These are phyloP conservation scores for Colletotrichum noveboracense DNA, from an alignment of 2,329 filamentous ascomycete genomes.

Conservation along the genomic window DNA sequence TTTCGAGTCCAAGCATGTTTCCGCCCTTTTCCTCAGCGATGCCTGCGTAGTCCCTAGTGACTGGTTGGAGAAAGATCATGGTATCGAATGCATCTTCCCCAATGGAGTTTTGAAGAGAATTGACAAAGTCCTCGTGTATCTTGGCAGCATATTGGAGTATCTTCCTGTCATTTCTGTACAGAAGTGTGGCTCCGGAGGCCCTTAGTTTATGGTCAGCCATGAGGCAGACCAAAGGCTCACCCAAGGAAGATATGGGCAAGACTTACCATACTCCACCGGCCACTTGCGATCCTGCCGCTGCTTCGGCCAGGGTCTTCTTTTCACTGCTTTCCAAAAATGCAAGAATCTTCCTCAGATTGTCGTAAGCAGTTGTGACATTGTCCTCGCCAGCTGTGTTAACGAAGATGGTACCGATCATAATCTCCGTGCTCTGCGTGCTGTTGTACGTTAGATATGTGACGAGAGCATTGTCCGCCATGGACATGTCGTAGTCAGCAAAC, in stretches of 20 bases:
- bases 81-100: conserved; percentile 18
- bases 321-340: background rate
- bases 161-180: background rate
- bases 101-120: conserved; percentile 16
- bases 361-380: background rate
- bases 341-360: background rate
- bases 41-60: conserved; percentile 35
- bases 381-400: conserved; percentile 19
- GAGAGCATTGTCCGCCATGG: background rate
- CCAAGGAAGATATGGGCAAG: background rate
- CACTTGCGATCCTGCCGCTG: background rate
- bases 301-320: background rate
- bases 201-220: conserved; percentile 7
- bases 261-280: background rate
- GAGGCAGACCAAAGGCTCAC: background rate
- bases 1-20: conserved; percentile 44
- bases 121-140: conserved; percentile 26
- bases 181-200: conserved; percentile 27
- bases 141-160: conserved; percentile 29
- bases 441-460: background rate
- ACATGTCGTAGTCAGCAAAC: conserved; percentile 26
- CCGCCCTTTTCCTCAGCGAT: conserved; percentile 38
- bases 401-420: conserved; percentile 21
- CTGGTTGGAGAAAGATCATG: conserved; percentile 40
- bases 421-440: background rate